Evolutionary conservation across 2,329 filamentous ascomycete genomes (phyloP).

Genomic region (Eurotiales sp.): DNA sequence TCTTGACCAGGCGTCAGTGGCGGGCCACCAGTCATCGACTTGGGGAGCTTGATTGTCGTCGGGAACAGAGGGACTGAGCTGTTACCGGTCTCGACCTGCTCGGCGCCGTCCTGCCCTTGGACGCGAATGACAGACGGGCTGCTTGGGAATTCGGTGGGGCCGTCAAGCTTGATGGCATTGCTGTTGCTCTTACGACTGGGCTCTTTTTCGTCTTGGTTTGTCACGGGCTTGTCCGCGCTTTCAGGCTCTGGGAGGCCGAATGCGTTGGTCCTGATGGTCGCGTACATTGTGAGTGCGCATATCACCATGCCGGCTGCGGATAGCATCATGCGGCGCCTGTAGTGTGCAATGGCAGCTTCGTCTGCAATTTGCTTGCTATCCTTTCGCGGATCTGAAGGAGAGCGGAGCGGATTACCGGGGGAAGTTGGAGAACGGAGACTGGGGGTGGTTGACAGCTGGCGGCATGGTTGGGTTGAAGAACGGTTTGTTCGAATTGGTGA

Average conservation of each 20-base stretch:
- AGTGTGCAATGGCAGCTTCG: constrained; percentile 25
- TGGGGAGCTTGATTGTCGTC: constrained; percentile 62
- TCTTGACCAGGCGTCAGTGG: constrained; percentile 36
- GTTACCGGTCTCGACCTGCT: constrained; percentile 78
- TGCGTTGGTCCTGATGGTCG: constrained; percentile 34
- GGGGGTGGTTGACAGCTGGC: background rate
- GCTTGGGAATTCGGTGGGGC: constrained; percentile 32
- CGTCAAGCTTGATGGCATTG: constrained; percentile 37
- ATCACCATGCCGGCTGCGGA: constrained; percentile 37
- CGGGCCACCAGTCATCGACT: constrained; percentile 31
- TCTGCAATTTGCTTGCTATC: constrained; percentile 20
- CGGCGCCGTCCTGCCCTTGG: constrained; percentile 56
- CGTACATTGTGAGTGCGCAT: constrained; percentile 40
- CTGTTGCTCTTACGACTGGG: constrained; percentile 9
- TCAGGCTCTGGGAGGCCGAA: constrained; percentile 31
- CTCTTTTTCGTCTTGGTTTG: constrained; percentile 16
- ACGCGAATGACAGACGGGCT: constrained; percentile 33
- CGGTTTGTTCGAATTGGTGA: background rate
- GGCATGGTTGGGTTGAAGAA: background rate
- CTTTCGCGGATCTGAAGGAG: constrained; percentile 12
- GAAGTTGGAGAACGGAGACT: constrained; percentile 10
- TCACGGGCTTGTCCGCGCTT: constrained; percentile 12
- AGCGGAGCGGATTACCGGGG: constrained; percentile 26
- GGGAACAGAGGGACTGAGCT: constrained; percentile 77
- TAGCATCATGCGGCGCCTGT: constrained; percentile 29